Evolutionary conservation across 1,284 basidiomycete species (phyloP).

Genomic region (Irpex sp.): DNA sequence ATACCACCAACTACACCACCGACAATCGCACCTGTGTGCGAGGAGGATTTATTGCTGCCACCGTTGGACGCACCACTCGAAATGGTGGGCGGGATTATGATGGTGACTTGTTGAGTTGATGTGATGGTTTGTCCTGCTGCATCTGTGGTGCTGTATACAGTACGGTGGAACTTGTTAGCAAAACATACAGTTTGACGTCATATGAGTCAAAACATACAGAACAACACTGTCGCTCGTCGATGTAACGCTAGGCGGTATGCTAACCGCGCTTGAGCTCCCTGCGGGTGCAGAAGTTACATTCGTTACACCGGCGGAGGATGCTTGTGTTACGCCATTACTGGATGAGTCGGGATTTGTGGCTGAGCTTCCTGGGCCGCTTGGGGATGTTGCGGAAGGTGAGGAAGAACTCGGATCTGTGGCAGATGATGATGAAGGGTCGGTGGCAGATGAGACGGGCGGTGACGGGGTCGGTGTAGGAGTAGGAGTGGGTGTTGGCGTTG

Average conservation of each 20-base stretch:
- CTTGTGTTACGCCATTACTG: background rate
- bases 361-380: background rate
- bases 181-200: background rate
- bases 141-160: slow-evolving; percentile 19
- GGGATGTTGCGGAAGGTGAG: background rate
- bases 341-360: background rate
- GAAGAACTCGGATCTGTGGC: background rate
- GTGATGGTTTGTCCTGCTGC: slow-evolving; percentile 22
- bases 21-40: slow-evolving; percentile 33
- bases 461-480: slow-evolving; percentile 76
- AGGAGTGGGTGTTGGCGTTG: slow-evolving; percentile 64
- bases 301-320: background rate
- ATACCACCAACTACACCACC: slow-evolving; percentile 38
- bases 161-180: background rate
- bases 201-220: slow-evolving; percentile 13
- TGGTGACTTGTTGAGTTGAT: slow-evolving; percentile 14
- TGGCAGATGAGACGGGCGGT: background rate
- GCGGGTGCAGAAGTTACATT: background rate
- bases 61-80: background rate
- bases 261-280: background rate
- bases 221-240: slow-evolving; percentile 16
- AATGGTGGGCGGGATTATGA: slow-evolving; percentile 14
- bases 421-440: background rate
- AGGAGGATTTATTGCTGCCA: slow-evolving; percentile 10
- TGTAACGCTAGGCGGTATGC: slow-evolving; percentile 1